A percentile compares a stretch with the other conserved stretches of the same genome.
phyloP scores from a whole-genome alignment of 2,329 filamentous ascomycete genomes.

The Aureobasidium subglaciale region DNA sequence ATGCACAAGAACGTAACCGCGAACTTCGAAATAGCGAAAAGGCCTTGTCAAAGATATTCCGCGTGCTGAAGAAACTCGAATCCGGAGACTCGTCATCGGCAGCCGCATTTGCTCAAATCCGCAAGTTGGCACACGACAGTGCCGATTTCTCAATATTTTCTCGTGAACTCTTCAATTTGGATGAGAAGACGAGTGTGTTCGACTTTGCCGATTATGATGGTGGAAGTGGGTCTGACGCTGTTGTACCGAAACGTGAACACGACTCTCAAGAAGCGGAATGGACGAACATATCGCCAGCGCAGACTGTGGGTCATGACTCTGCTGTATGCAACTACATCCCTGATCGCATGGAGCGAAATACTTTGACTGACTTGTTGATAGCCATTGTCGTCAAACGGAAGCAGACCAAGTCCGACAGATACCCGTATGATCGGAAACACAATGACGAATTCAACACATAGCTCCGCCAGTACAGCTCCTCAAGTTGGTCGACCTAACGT shows the following conservation, averaged over 20 bases:
- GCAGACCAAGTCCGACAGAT: background rate
- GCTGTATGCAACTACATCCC: background rate
- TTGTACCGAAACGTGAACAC: background rate
- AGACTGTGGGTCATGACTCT: background rate
- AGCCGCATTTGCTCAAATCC: constrained; percentile 2
- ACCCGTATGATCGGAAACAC: background rate
- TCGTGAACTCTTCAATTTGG: background rate
- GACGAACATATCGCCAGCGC: background rate
- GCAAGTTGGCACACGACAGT: background rate
- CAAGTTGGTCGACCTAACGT: background rate
- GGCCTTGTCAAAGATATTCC: constrained; percentile 5
- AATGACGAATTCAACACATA: background rate
- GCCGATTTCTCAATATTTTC: background rate
- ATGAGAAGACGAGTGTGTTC: background rate
- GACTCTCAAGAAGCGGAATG: background rate
- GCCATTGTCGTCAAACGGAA: background rate
- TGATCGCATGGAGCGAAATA: background rate
- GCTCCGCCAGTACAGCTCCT: background rate
- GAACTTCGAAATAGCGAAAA: constrained; percentile 12
- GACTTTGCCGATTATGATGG: constrained; percentile 2
- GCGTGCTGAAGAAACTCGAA: constrained; percentile 8
- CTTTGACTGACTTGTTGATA: background rate
- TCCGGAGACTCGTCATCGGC: background rate
- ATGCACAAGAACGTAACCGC: constrained; percentile 12
- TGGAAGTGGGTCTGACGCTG: background rate